Evolutionary conservation across 2,329 filamentous ascomycete species (phyloP).

Genomic region (Volutella citrinella): DNA sequence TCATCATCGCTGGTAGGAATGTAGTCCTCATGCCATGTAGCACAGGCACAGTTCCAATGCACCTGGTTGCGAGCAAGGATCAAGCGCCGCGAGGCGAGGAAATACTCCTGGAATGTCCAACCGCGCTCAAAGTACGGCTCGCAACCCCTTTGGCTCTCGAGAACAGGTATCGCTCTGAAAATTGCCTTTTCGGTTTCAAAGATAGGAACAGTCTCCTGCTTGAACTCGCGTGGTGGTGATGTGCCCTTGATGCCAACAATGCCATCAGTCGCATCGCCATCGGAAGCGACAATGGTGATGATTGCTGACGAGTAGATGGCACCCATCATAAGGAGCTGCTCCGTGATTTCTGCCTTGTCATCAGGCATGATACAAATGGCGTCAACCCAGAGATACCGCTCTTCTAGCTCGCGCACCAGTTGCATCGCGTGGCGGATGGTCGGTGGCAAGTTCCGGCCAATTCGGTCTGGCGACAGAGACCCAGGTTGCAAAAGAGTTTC

Average conservation of each 20-base stretch:
- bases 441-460: no score
- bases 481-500: no score
- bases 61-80: not conserved
- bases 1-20: no score
- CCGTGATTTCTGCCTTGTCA: not conserved
- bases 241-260: no score
- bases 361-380: constrained; percentile 1
- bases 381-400: constrained; percentile 1
- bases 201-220: no score
- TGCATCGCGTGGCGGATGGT: not conserved
- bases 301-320: not conserved
- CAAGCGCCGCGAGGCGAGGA: not conserved
- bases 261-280: not conserved
- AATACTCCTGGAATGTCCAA: constrained; percentile 3
- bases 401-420: not conserved
- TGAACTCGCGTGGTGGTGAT: no score
- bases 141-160: no score
- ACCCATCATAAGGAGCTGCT: not conserved
- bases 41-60: constrained; percentile 1
- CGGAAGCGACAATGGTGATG: constrained; percentile 1
- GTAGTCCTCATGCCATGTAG: not conserved
- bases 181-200: not conserved
- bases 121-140: not conserved
- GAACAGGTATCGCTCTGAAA: no score
- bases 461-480: no score